These are phyloP conservation scores for Stenocarpella maydis DNA, from an alignment of 2,329 filamentous ascomycete genomes.

Conservation along the genomic window DNA sequence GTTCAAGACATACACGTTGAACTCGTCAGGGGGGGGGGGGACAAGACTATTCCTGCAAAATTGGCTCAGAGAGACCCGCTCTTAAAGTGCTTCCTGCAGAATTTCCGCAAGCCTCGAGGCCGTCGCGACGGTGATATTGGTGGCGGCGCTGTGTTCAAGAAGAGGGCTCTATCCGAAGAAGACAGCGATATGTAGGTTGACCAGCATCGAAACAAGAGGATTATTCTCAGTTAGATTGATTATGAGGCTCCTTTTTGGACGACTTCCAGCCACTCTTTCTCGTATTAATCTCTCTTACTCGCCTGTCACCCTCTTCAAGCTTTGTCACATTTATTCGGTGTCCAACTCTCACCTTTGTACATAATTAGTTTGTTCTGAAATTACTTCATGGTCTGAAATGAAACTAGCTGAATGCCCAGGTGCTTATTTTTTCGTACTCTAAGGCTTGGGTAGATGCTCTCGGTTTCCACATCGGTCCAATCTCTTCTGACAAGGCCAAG, in stretches of 20 bases:
- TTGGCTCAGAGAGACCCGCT: not conserved
- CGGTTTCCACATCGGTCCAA: too few species aligned
- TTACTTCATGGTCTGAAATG: too few species aligned
- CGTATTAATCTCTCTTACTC: not conserved
- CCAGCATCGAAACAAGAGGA: not conserved
- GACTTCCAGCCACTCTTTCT: not conserved
- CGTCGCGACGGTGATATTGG: accelerated
- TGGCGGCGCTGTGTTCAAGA: not conserved
- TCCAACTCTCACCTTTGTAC: too few species aligned
- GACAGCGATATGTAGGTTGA: not conserved
- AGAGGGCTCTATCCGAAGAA: not conserved
- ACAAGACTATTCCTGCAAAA: not conserved
- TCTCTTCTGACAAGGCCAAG: too few species aligned
- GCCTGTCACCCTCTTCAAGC: not conserved
- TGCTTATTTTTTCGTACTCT: too few species aligned
- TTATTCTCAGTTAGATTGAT: not conserved
- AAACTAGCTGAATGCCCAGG: too few species aligned
- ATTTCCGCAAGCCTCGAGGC: not conserved
- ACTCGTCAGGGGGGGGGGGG: not conserved
- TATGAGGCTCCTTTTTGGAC: not conserved
- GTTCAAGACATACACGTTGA: not conserved
- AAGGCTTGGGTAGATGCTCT: too few species aligned
- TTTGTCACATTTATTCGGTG: too few species aligned
- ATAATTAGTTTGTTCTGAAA: too few species aligned
- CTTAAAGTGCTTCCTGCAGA: not conserved